A percentile compares a stretch with the other conserved stretches of the same genome.
Evolutionary conservation across 2,329 filamentous ascomycete genomes (phyloP).

Genomic region (Fusarium nanum): DNA sequence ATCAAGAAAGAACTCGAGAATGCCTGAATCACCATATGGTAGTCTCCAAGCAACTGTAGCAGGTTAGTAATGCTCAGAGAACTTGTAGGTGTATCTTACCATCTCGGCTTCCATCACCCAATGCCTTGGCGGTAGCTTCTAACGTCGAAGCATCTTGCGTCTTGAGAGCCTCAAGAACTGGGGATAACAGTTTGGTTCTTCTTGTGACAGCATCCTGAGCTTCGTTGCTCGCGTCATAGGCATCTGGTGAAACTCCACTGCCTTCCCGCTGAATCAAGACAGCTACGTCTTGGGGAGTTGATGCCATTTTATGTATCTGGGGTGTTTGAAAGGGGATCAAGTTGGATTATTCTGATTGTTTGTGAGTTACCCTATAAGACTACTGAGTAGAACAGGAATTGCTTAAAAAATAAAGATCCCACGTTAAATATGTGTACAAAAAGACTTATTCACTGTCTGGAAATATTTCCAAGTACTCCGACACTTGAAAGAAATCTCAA

Average conservation of each 20-base stretch:
- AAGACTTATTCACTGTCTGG: not conserved
- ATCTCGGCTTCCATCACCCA: conserved; percentile 67
- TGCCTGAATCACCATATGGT: conserved; percentile 67
- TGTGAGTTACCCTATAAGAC: conserved; percentile 4
- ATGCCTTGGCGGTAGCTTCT: conserved; percentile 61
- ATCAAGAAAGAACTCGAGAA: conserved; percentile 67
- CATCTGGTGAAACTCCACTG: conserved; percentile 43
- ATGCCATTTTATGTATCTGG: conserved; percentile 15
- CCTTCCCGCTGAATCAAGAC: conserved; percentile 52
- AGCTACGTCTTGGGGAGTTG: conserved; percentile 55
- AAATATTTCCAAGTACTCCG: not conserved
- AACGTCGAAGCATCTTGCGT: conserved; percentile 53
- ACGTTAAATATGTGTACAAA: not conserved
- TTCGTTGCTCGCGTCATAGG: conserved; percentile 46
- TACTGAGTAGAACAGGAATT: not conserved
- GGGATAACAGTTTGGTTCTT: conserved; percentile 50
- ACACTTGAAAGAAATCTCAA: not conserved
- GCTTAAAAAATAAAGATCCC: conserved; percentile 1
- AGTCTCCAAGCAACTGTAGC: conserved; percentile 65
- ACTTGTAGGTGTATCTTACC: conserved; percentile 53
- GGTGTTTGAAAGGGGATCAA: not conserved
- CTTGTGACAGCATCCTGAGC: conserved; percentile 35
- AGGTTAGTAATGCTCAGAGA: not conserved
- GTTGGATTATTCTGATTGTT: not conserved
- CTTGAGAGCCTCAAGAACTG: conserved; percentile 55